A percentile compares a stretch with the other conserved stretches of the same genome.
Evolutionary conservation across 495 filamentous ascomycete species (phyloP).

Genomic region (Penicillium psychrofluorescens): DNA sequence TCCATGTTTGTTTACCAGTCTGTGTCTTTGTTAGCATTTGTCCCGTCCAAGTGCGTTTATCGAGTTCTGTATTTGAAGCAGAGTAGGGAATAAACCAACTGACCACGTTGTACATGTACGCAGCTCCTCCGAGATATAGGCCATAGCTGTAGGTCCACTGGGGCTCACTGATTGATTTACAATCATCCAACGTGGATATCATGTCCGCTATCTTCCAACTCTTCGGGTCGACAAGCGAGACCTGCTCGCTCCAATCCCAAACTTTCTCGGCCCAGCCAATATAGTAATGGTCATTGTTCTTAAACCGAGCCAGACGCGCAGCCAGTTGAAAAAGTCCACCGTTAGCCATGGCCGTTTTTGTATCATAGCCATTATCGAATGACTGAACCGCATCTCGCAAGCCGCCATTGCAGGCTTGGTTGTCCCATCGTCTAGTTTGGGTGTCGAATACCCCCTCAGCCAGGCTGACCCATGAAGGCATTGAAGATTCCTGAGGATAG

Average conservation of each 20-base stretch:
- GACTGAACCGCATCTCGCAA: constrained; percentile 31
- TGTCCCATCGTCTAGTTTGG: constrained; percentile 53
- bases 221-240: constrained; percentile 41
- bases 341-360: constrained; percentile 63
- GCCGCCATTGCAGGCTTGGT: constrained; percentile 34
- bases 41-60: no score
- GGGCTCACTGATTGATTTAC: no score
- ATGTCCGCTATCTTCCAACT: constrained; percentile 57
- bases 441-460: constrained; percentile 69
- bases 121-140: no score
- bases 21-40: no score
- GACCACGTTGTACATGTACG: no score
- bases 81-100: no score
- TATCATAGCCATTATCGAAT: constrained; percentile 35
- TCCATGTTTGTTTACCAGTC: constrained; percentile 10
- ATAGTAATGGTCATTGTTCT: constrained; percentile 57
- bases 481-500: constrained; percentile 26
- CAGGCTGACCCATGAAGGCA: constrained; percentile 56
- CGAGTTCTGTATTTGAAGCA: no score
- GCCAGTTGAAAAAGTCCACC: constrained; percentile 64
- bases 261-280: constrained; percentile 62
- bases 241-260: constrained; percentile 55
- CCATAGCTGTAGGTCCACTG: no score
- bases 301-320: constrained; percentile 65
- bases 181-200: constrained; percentile 41